Percentiles rank a stretch among this genome's conserved stretches.
Evolutionary conservation across 495 filamentous ascomycete genomes (phyloP).

Genomic region (Cryomyces minteri): DNA sequence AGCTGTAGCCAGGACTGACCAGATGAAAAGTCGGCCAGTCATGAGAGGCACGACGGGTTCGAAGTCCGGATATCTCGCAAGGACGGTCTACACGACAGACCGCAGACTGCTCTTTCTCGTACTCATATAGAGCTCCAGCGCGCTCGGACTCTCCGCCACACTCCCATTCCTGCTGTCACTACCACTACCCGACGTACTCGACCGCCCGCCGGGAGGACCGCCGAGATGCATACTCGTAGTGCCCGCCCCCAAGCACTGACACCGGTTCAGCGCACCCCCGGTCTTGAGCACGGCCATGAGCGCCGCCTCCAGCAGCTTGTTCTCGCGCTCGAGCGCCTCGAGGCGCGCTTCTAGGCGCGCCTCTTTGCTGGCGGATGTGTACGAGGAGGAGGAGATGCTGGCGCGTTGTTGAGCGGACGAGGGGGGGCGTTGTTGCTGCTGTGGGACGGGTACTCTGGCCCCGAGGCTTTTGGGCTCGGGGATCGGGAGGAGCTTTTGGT

Average conservation of each 20-base stretch:
- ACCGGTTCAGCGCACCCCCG: conserved; percentile 7
- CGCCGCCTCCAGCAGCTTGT: conserved; percentile 13
- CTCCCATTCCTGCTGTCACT: neutral
- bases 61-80: no score
- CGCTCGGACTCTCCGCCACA: neutral
- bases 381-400: no score
- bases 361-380: neutral
- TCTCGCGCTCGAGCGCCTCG: conserved; percentile 14
- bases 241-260: neutral
- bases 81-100: no score
- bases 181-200: no score
- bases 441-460: no score
- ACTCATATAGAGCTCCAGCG: neutral
- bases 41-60: no score
- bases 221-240: neutral
- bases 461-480: no score
- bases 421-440: no score
- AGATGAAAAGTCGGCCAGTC: no score
- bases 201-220: neutral
- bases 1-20: no score
- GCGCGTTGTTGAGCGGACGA: no score
- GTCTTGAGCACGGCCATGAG: conserved; percentile 14
- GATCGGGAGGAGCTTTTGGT: no score
- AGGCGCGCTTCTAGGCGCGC: conserved; percentile 9
- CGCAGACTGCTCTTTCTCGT: neutral